Percentiles rank a stretch among this genome's conserved stretches.
phyloP scores from a whole-genome alignment of 768 basidiomycete species.

The Mycena galopus region DNA sequence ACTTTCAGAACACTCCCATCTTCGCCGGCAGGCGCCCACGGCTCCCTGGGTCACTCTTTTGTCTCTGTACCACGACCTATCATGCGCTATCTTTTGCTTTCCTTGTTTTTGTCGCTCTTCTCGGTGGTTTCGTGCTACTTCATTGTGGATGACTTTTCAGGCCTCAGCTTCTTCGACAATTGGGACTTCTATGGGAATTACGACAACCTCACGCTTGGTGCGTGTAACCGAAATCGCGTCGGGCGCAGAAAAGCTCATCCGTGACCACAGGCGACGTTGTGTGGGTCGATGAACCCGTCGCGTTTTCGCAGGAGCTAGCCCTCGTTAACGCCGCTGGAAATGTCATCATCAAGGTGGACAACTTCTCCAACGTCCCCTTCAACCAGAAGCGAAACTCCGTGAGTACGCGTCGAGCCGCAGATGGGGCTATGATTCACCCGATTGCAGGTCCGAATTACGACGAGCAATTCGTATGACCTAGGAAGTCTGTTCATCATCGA shows the following conservation, averaged over 20 bases:
- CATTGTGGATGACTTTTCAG: slow-evolving; percentile 54
- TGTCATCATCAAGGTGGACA: slow-evolving; percentile 74
- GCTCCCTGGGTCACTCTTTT: slow-evolving; percentile 11
- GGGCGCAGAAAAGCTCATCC: background rate
- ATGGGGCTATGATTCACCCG: background rate
- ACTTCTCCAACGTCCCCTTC: slow-evolving; percentile 60
- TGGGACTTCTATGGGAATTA: slow-evolving; percentile 57
- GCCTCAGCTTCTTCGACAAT: slow-evolving; percentile 57
- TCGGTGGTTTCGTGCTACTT: slow-evolving; percentile 41
- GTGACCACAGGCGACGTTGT: slow-evolving; percentile 58
- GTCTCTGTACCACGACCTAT: slow-evolving; percentile 27
- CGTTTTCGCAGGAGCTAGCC: slow-evolving; percentile 55
- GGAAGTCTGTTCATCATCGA: slow-evolving; percentile 62
- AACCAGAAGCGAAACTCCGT: slow-evolving; percentile 74
- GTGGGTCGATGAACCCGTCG: slow-evolving; percentile 57
- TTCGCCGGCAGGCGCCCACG: slow-evolving; percentile 25
- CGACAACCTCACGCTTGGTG: slow-evolving; percentile 52
- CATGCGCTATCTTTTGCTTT: slow-evolving; percentile 26
- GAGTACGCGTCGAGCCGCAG: slow-evolving; percentile 35
- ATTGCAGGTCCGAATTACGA: slow-evolving; percentile 58
- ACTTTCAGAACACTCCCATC: slow-evolving; percentile 27
- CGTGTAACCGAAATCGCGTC: background rate
- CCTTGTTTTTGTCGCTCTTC: slow-evolving; percentile 23
- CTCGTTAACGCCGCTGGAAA: slow-evolving; percentile 63
- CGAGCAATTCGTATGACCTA: slow-evolving; percentile 55